These are phyloP conservation scores for Lizonia empirigonia DNA, from an alignment of 2,329 filamentous ascomycete species.

Conservation along the genomic window DNA sequence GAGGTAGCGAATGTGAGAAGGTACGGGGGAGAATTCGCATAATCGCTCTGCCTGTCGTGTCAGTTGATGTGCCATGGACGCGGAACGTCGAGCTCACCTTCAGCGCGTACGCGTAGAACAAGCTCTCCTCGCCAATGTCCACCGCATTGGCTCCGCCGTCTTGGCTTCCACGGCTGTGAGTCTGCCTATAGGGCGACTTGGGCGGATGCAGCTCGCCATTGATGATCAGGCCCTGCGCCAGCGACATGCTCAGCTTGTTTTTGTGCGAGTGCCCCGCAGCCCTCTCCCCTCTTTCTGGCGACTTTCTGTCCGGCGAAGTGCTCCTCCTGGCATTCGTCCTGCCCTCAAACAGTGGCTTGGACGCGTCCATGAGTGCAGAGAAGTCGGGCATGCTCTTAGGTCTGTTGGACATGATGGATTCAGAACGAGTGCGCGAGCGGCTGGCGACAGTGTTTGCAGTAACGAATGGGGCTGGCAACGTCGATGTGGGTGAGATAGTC, in stretches of 20 bases:
- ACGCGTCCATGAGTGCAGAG: slow-evolving; percentile 38
- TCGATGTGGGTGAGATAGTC: neutral
- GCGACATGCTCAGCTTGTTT: slow-evolving; percentile 42
- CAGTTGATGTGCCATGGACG: slow-evolving; percentile 9
- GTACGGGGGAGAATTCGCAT: slow-evolving; percentile 39
- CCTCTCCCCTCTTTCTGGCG: slow-evolving; percentile 23
- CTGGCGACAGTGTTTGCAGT: slow-evolving; percentile 6
- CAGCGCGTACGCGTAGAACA: slow-evolving; percentile 47
- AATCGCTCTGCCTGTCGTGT: slow-evolving; percentile 34
- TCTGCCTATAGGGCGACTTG: slow-evolving; percentile 25
- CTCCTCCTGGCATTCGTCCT: slow-evolving; percentile 28
- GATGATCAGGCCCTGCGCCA: slow-evolving; percentile 47
- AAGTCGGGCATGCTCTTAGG: slow-evolving; percentile 47
- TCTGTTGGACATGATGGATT: slow-evolving; percentile 17
- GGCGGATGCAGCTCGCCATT: slow-evolving; percentile 31
- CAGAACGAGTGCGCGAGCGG: slow-evolving; percentile 6
- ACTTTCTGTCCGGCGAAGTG: slow-evolving; percentile 32
- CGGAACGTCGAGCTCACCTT: slow-evolving; percentile 30
- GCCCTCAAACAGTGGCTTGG: slow-evolving; percentile 32
- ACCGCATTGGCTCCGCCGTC: slow-evolving; percentile 3
- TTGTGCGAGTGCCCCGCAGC: slow-evolving; percentile 28
- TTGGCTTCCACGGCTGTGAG: slow-evolving; percentile 13
- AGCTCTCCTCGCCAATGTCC: slow-evolving; percentile 21
- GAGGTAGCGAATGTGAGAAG: slow-evolving; percentile 44
- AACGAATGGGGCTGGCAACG: neutral